Evolutionary conservation across 352 stramenopile genomes (phyloP), one percentile per base, ranked within the genome.

Genomic region (Globisporangium radiosum): DNA sequence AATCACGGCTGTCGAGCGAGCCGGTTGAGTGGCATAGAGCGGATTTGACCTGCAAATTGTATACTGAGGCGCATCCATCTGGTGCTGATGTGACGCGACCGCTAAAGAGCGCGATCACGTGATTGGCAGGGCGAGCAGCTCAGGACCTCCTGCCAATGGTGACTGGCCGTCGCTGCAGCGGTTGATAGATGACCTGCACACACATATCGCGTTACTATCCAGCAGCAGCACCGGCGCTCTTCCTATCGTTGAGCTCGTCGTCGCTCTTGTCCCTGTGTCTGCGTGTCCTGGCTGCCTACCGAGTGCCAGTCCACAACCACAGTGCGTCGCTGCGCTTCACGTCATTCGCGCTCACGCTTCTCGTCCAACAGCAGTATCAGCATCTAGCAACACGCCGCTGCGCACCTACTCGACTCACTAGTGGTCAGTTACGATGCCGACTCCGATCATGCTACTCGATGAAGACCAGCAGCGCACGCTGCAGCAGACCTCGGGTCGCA

Each of bases 401-500:
- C 45, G 5, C 13, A 17, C 17, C 45, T 33, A 33, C 25, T 33
- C 2, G 25, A 33, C 25, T 33, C 25, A 33, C 25, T 33, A 33
- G 25, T 33, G 25, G 1, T 33, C 25, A 33, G 2, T 33, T 33
- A 25, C 45, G 8, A 54, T 42, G 49, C 7, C 19, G 9, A 39
- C 49, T 9, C 4, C 49, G 33, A 54, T 54, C 49, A 2, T 54
- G 25, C 49, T 54, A 10, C 49, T 54, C 49, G 49, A 54, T 13
- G 17, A 38, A 40, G 49, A 43, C 11, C 49, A 54, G 49, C 49
- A 54, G 49, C 49, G 49, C 49, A 54, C 49, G 49, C 49, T 54
- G 49, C 49, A 54, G 49, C 9, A 52, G 15, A 39, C 17, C 4
- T 11, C 8, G n/a, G 6, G 7, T 7, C 17, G 49, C 49, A 25